Base-by-base conservation (phyloP, 2,329 filamentous ascomycete genomes). In the Neocucurbitaria cava region DNA sequence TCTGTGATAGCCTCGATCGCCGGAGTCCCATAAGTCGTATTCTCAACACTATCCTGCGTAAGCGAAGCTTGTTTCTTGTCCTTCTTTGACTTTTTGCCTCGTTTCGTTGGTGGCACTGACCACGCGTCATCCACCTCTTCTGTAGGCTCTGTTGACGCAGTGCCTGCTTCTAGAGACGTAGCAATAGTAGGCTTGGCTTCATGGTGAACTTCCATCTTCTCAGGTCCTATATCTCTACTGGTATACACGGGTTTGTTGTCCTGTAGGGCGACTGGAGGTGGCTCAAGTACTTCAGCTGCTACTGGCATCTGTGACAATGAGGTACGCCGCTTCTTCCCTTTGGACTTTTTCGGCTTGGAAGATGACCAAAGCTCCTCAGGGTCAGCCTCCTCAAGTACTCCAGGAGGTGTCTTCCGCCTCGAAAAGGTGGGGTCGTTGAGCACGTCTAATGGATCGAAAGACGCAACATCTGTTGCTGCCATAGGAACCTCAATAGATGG, bases 281-380 rank as follows among this genome's bases (percentile, higher is more conserved):
- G n/a, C 20, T 46, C 47, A 13, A 41, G n/a, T 20, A 26, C 48
- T 28, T 44, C 47, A 33, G 7, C 33, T n/a, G 58, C 64, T 1
- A 54, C 35, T 9, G 43, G 60, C 6, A 47, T 56, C 2, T 54
- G 54, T 28, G 56, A 44, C 3, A 55, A 39, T 31, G 59, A 59
- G 5, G 52, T 46, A 18, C 66, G 67, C 49, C 66, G 70, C 66
- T 81, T 79, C 68, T 81, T 81, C 17, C 73, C 71, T 59, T 80
- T 81, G 8, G 70, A 67, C 56, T 80, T 81, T 71, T 79, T 82
- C 30, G 66, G 69, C 65, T 80, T 81, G 36, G 75, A 73, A 43
- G 73, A 70, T 3, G 65, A 55, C 31, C 65, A 73, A 6, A 75
- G 60, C 43, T 74, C 73, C 26, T 72, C 71, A n/a, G 70, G 71